These are phyloP conservation scores for Puya raimondii DNA, from an alignment of 176 grass and related monocot species.

Conservation along the genomic window DNA sequence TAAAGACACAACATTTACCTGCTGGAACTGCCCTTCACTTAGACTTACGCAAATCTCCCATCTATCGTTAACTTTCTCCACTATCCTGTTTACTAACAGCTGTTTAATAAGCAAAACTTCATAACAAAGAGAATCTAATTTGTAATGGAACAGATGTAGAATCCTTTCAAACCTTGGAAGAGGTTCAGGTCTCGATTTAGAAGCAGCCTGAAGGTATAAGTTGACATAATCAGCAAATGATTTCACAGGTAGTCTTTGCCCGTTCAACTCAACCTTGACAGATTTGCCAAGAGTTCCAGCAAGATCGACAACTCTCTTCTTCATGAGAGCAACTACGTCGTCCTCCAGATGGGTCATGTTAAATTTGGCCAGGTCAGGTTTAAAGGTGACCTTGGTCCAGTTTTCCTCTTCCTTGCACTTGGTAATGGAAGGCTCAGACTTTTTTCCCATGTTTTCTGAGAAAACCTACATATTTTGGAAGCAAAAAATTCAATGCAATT, in stretches of 20 bases:
- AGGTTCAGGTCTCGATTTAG: constrained; percentile 12
- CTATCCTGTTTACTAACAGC: constrained; percentile 25
- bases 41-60: constrained; percentile 74
- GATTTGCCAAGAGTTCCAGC: constrained; percentile 72
- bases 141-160: neutral
- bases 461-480: constrained; percentile 44
- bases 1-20: constrained; percentile 25
- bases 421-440: constrained; percentile 57
- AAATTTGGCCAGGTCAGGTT: constrained; percentile 82
- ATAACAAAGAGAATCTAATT: neutral
- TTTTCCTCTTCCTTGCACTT: constrained; percentile 72
- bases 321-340: constrained; percentile 84
- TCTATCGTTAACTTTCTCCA: constrained; percentile 54
- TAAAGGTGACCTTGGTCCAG: constrained; percentile 80
- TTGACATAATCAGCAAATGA: constrained; percentile 56
- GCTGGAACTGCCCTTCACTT: constrained; percentile 95
- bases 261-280: constrained; percentile 84
- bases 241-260: constrained; percentile 42
- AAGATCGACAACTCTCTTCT: constrained; percentile 81
- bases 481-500: neutral
- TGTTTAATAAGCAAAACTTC: neutral
- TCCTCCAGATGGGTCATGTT: constrained; percentile 69
- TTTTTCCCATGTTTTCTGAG: constrained; percentile 75
- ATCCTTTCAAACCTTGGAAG: constrained; percentile 30
- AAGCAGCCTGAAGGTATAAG: constrained; percentile 48